Conservation (phyloP, 2,329 filamentous ascomycete species). For the Cercospora brassicicola region DNA sequence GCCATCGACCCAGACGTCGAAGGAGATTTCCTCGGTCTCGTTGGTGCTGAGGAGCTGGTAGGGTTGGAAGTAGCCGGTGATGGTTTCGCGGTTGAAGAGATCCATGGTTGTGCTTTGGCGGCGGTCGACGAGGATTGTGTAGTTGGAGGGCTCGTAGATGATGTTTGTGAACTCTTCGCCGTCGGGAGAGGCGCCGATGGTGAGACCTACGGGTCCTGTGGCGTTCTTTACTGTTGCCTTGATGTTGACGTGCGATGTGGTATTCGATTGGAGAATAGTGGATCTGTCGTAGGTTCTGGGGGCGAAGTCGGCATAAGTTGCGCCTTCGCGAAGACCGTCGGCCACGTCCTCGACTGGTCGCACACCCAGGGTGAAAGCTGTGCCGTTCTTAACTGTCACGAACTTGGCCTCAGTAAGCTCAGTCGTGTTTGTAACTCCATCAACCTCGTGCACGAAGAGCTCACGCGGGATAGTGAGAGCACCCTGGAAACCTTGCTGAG, state of each 20-base stretch:
- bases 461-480: slow-evolving; percentile 47
- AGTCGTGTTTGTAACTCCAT: slow-evolving; percentile 40
- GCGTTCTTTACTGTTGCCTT: slow-evolving; percentile 41
- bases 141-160: slow-evolving; percentile 48
- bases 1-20: slow-evolving; percentile 52
- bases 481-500: slow-evolving; percentile 49
- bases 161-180: slow-evolving; percentile 49
- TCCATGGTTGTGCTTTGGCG: slow-evolving; percentile 45
- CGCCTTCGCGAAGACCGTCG: slow-evolving; percentile 39
- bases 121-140: slow-evolving; percentile 50
- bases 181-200: slow-evolving; percentile 46
- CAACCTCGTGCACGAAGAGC: slow-evolving; percentile 49
- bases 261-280: slow-evolving; percentile 34
- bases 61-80: slow-evolving; percentile 50
- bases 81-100: slow-evolving; percentile 47
- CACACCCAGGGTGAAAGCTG: slow-evolving; percentile 48
- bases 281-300: slow-evolving; percentile 32
- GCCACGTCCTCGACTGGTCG: slow-evolving; percentile 49
- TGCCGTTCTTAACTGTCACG: slow-evolving; percentile 38
- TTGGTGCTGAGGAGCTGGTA: slow-evolving; percentile 41
- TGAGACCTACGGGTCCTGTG: slow-evolving; percentile 46
- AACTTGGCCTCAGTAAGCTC: slow-evolving; percentile 29
- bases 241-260: slow-evolving; percentile 45
- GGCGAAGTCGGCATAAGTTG: slow-evolving; percentile 30
- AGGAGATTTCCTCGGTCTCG: slow-evolving; percentile 42